phyloP scores from a whole-genome alignment of 306 rosid species.

The Trichosanthes truncata region DNA sequence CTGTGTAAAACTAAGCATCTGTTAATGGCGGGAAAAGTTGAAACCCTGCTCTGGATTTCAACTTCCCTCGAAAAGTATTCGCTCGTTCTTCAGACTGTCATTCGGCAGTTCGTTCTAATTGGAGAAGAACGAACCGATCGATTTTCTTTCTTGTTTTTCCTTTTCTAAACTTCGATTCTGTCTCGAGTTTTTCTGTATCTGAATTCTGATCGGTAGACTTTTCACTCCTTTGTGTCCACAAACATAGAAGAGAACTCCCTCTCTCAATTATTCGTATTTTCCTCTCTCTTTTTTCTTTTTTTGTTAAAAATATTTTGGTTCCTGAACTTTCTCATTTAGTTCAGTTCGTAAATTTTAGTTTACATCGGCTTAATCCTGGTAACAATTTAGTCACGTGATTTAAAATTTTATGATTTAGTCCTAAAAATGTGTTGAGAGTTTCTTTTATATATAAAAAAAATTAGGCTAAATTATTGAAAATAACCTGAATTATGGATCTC shows the following conservation, averaged over 20 bases:
- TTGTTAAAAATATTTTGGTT: no score
- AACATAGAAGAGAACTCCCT: neutral
- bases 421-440: no score
- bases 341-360: no score
- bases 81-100: neutral
- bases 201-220: neutral
- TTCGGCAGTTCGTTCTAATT: neutral
- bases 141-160: neutral
- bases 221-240: neutral
- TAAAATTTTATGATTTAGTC: no score
- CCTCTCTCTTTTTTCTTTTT: no score
- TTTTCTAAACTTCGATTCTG: neutral
- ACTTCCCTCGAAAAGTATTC: neutral
- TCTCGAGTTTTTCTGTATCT: neutral
- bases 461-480: no score
- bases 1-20: slow-evolving; percentile 38
- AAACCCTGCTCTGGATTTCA: neutral
- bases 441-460: no score
- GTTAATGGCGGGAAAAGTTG: slow-evolving; percentile 53
- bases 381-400: no score
- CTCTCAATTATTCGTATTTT: neutral
- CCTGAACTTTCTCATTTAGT: no score
- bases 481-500: no score
- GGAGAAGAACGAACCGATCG: neutral
- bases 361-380: no score